Conservation (phyloP, 345 rosid species). For the Euphorbia tirucalli region DNA sequence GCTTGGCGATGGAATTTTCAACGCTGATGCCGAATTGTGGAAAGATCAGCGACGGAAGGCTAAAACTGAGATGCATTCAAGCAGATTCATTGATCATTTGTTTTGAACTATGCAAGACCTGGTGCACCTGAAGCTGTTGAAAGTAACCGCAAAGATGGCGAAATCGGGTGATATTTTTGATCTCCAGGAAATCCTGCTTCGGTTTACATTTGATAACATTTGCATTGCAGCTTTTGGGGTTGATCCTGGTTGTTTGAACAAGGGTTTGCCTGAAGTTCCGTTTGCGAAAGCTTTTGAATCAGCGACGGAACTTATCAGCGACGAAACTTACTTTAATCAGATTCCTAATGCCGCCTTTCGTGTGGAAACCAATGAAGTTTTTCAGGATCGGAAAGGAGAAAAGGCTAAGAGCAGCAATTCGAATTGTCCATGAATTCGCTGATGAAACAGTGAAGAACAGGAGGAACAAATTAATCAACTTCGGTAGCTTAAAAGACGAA, state of each 20-base stretch:
- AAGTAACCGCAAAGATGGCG: slow-evolving; percentile 36
- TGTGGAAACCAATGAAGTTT: slow-evolving; percentile 70
- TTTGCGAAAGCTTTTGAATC: slow-evolving; percentile 80
- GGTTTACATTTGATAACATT: slow-evolving; percentile 75
- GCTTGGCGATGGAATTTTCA: slow-evolving; percentile 73
- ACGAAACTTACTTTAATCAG: slow-evolving; percentile 59
- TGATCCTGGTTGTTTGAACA: slow-evolving; percentile 63
- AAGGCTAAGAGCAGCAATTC: slow-evolving; percentile 47
- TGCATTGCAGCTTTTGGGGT: slow-evolving; percentile 65
- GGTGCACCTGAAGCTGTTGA: slow-evolving; percentile 56
- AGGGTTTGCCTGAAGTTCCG: slow-evolving; percentile 54
- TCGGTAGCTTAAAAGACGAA: slow-evolving; percentile 21
- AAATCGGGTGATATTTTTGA: slow-evolving; percentile 45
- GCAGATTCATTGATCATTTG: slow-evolving; percentile 48
- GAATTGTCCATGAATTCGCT: slow-evolving; percentile 60
- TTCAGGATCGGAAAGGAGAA: slow-evolving; percentile 59
- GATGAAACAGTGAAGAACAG: slow-evolving; percentile 35
- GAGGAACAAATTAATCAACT: slow-evolving; percentile 6
- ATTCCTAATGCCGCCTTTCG: slow-evolving; percentile 57
- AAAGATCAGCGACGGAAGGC: slow-evolving; percentile 54
- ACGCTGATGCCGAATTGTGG: slow-evolving; percentile 61
- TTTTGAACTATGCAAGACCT: slow-evolving; percentile 43
- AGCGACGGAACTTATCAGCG: slow-evolving; percentile 80
- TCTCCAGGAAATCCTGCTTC: slow-evolving; percentile 67
- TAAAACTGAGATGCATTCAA: slow-evolving; percentile 61